A percentile compares a stretch with the other conserved stretches of the same genome.
These are phyloP conservation scores for Andrographis paniculata DNA, from an alignment of 305 asterid species.

Conservation along the genomic window DNA sequence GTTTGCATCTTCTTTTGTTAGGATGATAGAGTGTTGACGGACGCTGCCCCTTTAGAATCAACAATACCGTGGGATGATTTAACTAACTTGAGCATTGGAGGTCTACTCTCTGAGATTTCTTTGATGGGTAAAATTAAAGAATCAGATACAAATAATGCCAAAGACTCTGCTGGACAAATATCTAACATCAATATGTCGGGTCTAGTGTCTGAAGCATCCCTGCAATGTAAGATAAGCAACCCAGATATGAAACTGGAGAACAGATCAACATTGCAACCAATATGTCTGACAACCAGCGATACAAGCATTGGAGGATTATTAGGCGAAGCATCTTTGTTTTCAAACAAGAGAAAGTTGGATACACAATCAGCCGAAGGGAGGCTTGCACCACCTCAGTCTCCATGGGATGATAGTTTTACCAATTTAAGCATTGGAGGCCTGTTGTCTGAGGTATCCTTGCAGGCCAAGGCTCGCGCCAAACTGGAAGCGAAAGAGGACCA, in stretches of 20 bases:
- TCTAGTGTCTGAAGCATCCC: constrained; percentile 51
- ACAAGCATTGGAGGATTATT: constrained; percentile 36
- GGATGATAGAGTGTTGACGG: constrained; percentile 36
- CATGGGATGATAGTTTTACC: constrained; percentile 56
- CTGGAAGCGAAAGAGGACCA: constrained; percentile 28
- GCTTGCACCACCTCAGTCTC: constrained; percentile 25
- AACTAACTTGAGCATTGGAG: constrained; percentile 84
- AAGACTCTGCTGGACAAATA: constrained; percentile 26
- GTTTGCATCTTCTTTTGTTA: constrained; percentile 24
- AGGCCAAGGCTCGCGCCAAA: constrained; percentile 30
- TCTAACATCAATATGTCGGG: constrained; percentile 43
- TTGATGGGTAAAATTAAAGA: constrained; percentile 44
- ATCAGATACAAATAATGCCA: constrained; percentile 28
- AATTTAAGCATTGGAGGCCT: constrained; percentile 77
- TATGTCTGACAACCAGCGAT: constrained; percentile 32
- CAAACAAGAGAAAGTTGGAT: constrained; percentile 28
- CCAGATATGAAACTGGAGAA: constrained; percentile 21
- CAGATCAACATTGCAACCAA: constrained; percentile 31
- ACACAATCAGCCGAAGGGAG: constrained; percentile 19
- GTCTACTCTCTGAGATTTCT: constrained; percentile 72
- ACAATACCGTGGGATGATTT: constrained; percentile 48
- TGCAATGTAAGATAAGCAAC: constrained; percentile 32
- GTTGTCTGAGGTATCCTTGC: constrained; percentile 61
- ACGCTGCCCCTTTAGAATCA: constrained; percentile 23
- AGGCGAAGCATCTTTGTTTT: constrained; percentile 44